Conservation (phyloP, 2,329 filamentous ascomycete genomes). For the Pseudogymnoascus sp. region DNA sequence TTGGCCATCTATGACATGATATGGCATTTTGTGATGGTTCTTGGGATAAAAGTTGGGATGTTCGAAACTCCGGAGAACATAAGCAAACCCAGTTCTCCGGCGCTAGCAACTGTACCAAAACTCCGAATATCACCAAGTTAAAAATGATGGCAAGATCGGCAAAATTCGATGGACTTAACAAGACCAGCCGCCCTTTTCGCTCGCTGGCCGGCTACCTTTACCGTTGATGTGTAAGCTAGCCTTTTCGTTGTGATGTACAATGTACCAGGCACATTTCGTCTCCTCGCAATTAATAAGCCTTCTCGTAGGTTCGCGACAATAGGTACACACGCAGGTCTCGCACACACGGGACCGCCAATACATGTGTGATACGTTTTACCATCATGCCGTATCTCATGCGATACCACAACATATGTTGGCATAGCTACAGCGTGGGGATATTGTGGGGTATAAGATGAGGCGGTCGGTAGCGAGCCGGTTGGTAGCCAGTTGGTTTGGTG, state of each 20-base stretch:
- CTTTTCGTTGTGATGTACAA: neutral
- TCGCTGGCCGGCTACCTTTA: too few species aligned
- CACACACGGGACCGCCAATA: neutral
- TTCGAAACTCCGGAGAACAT: neutral
- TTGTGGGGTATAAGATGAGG: neutral
- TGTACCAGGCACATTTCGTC: neutral
- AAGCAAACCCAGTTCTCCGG: neutral
- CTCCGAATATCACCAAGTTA: neutral
- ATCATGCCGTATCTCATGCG: neutral
- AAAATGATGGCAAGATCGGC: too few species aligned
- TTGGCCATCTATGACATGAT: neutral
- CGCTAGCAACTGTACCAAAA: neutral
- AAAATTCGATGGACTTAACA: too few species aligned
- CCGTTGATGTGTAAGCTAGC: neutral
- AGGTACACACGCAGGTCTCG: neutral
- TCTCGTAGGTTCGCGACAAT: neutral
- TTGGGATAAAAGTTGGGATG: neutral
- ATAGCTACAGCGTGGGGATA: neutral
- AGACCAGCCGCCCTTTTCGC: too few species aligned
- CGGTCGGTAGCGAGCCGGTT: neutral
- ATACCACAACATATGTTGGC: neutral
- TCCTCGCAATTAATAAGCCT: too few species aligned
- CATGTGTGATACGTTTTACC: neutral
- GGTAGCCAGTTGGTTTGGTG: neutral
- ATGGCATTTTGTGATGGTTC: neutral